Percentiles rank a stretch among this genome's conserved stretches.
Evolutionary conservation across 306 rosid species (phyloP).

Genomic region (Lablab purpureus): DNA sequence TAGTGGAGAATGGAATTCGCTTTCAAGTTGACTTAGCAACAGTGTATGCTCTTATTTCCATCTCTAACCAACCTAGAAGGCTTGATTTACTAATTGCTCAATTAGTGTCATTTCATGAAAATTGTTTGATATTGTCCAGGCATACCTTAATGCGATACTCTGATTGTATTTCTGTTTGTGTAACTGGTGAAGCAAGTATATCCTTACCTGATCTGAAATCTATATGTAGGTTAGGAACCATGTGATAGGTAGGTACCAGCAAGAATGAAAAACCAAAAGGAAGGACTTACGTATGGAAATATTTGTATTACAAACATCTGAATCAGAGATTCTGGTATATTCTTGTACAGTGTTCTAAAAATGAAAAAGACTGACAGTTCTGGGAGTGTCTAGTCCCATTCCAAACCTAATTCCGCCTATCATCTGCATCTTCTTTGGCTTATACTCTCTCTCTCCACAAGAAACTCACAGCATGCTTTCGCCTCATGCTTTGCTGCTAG

Average conservation of each 20-base stretch:
- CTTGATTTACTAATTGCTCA: conserved; percentile 35
- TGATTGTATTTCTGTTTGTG: conserved; percentile 23
- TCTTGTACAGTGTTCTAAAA: neutral
- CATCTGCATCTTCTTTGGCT: neutral
- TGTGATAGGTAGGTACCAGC: neutral
- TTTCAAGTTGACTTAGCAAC: conserved; percentile 92
- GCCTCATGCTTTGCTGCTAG: neutral
- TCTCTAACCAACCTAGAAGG: conserved; percentile 41
- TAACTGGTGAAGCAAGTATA: conserved; percentile 8
- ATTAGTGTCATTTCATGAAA: conserved; percentile 32
- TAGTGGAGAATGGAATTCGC: conserved; percentile 84
- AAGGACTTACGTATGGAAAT: neutral
- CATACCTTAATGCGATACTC: neutral
- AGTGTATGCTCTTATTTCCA: conserved; percentile 72
- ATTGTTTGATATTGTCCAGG: neutral
- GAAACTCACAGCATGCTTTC: neutral
- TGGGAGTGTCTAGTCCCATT: neutral
- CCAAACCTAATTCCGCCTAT: neutral
- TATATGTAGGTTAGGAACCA: conserved; percentile 7
- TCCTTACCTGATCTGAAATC: conserved; percentile 19
- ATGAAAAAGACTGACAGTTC: neutral
- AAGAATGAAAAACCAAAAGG: neutral
- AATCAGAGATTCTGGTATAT: neutral
- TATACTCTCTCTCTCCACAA: neutral
- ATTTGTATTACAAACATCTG: neutral